Evolutionary conservation across 306 rosid genomes (phyloP).

Genomic region (Sophora flavescens): DNA sequence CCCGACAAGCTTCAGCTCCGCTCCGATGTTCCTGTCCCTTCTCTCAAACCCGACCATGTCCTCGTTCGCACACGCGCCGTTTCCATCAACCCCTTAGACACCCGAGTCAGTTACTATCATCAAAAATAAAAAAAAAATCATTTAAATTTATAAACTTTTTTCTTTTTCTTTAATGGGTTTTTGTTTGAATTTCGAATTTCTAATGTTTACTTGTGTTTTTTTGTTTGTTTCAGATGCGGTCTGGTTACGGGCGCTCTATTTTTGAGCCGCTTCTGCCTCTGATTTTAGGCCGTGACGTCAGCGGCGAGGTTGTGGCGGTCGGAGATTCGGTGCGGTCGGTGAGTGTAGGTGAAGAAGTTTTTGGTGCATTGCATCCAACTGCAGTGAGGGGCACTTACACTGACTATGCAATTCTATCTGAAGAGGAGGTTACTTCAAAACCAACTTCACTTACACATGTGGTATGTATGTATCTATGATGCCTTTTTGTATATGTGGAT

Average conservation of each 20-base stretch:
- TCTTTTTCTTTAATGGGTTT: neutral
- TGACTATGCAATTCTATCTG: conserved; percentile 87
- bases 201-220: neutral
- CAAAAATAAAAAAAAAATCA: no score
- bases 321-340: conserved; percentile 71
- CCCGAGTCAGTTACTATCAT: conserved; percentile 67
- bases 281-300: conserved; percentile 91
- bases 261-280: conserved; percentile 80
- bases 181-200: neutral
- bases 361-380: conserved; percentile 99
- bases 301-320: conserved; percentile 92
- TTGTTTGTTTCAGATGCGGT: conserved; percentile 70
- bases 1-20: conserved; percentile 73
- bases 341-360: conserved; percentile 79
- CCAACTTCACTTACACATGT: conserved; percentile 81
- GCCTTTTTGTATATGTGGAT: neutral
- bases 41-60: conserved; percentile 64
- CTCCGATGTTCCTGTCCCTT: conserved; percentile 60
- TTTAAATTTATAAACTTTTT: neutral
- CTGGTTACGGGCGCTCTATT: conserved; percentile 91
- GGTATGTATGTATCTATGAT: conserved; percentile 59
- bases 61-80: conserved; percentile 74
- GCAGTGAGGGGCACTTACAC: conserved; percentile 94
- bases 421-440: conserved; percentile 79
- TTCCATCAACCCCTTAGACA: conserved; percentile 85